These are phyloP conservation scores for Lagenaria siceraria DNA, from an alignment of 306 rosid species.

Conservation along the genomic window DNA sequence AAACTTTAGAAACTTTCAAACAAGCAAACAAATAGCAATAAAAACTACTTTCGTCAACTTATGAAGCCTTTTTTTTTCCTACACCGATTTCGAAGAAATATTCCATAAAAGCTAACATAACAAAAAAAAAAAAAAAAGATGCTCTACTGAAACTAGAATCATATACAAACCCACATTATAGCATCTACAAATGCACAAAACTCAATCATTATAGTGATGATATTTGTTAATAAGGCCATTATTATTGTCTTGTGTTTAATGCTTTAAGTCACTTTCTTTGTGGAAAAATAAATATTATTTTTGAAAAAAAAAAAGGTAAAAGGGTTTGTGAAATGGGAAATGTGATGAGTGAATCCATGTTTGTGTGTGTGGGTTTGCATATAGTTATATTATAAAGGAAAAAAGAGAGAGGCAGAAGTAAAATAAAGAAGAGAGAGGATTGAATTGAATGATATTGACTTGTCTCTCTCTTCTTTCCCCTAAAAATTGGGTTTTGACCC, in stretches of 20 bases:
- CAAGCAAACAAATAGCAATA: neutral
- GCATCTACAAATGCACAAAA: neutral
- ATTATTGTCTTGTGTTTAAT: neutral
- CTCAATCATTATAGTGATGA: neutral
- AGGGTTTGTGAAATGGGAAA: neutral
- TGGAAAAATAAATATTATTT: neutral
- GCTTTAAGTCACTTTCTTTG: neutral
- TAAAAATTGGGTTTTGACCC: constrained; percentile 32
- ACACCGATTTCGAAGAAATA: neutral
- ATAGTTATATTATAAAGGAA: neutral
- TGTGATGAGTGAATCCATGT: neutral
- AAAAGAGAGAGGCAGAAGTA: neutral
- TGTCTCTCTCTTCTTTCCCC: constrained; percentile 17
- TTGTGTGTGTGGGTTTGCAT: neutral
- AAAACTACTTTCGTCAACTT: neutral
- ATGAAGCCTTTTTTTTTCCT: too few species aligned
- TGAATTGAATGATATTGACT: neutral
- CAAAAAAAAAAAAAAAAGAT: neutral
- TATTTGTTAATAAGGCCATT: constrained; percentile 1
- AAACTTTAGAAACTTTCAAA: neutral
- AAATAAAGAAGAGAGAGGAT: neutral
- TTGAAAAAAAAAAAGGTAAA: too few species aligned
- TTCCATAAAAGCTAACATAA: neutral
- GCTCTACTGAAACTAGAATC: neutral
- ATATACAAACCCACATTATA: neutral